These are phyloP conservation scores for Nakazawaea ishiwadae DNA, from an alignment of 805 yeast genomes.

Conservation along the genomic window DNA sequence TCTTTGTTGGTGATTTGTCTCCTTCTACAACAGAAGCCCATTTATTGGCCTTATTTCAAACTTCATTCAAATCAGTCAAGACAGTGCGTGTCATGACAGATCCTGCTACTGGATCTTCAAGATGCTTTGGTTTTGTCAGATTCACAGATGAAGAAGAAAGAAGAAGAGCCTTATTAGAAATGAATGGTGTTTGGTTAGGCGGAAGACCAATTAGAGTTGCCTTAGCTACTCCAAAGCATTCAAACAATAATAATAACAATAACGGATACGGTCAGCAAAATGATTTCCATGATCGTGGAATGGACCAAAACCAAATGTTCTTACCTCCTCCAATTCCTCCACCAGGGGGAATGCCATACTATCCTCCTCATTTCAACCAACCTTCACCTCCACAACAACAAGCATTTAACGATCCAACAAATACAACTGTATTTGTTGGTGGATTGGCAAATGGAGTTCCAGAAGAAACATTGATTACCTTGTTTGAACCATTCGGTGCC, in stretches of 20 bases:
- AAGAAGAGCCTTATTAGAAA: conserved; percentile 60
- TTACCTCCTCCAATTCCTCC: conserved; percentile 13
- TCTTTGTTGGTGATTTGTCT: conserved; percentile 80
- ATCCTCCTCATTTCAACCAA: conserved; percentile 12
- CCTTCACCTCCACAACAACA: conserved; percentile 15
- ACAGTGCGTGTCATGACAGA: conserved; percentile 86
- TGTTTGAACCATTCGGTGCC: conserved; percentile 72
- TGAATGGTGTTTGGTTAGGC: conserved; percentile 79
- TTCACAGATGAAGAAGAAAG: conserved; percentile 69
- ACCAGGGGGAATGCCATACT: conserved; percentile 12
- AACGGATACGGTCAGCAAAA: conserved; percentile 13
- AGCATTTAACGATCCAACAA: conserved; percentile 51
- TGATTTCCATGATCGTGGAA: conserved; percentile 14
- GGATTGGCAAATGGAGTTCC: conserved; percentile 62
- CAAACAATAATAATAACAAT: conserved; percentile 13
- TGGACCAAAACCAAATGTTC: conserved; percentile 12
- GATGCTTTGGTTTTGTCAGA: conserved; percentile 80
- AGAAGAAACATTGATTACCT: conserved; percentile 53
- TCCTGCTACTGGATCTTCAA: conserved; percentile 69
- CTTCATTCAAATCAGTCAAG: conserved; percentile 59
- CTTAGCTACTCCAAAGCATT: conserved; percentile 68
- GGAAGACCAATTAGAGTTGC: conserved; percentile 77
- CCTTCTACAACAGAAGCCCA: conserved; percentile 81
- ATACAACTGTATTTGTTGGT: conserved; percentile 69
- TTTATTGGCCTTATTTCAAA: conserved; percentile 65